Evolutionary conservation across 108 stramenopile genomes (phyloP).

Genomic region (Hondaea fermentalgiana): DNA sequence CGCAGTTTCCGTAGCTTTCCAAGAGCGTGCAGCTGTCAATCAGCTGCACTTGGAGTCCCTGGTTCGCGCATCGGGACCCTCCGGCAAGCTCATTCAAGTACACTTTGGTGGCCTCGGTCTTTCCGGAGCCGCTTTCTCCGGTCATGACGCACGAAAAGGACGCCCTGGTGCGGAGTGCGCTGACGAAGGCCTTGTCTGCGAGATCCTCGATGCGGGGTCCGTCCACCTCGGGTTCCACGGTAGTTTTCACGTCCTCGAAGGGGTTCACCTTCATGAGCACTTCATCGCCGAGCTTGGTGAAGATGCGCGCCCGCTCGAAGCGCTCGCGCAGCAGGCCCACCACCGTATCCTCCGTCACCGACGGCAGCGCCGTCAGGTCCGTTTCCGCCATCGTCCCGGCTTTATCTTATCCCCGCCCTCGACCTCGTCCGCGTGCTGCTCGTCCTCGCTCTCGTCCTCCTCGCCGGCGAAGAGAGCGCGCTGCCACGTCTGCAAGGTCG

Average conservation of each 20-base stretch:
- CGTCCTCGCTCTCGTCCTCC: no score
- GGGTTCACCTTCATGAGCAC: conserved; percentile 2
- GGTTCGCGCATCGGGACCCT: not conserved
- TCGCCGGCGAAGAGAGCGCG: no score
- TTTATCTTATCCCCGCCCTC: no score
- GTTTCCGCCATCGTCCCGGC: not conserved
- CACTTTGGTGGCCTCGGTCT: not conserved
- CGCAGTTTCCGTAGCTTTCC: conserved; percentile 98
- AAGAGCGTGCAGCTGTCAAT: conserved; percentile 29
- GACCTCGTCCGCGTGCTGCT: no score
- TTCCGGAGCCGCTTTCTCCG: not conserved
- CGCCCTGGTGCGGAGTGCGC: not conserved
- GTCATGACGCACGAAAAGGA: not conserved
- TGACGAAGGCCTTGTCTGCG: not conserved
- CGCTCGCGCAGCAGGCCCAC: not conserved
- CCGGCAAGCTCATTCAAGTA: not conserved
- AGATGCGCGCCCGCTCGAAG: not conserved
- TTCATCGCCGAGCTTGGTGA: not conserved
- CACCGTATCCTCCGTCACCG: not conserved
- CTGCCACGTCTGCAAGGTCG: no score
- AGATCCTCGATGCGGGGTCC: not conserved
- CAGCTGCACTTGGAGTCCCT: not conserved
- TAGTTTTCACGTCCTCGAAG: not conserved
- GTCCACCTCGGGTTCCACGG: not conserved
- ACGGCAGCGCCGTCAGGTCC: not conserved